A percentile compares a stretch with the other conserved stretches of the same genome.
phyloP scores from a whole-genome alignment of 352 stramenopile species.

The Pythium rhizo-oryzae region DNA sequence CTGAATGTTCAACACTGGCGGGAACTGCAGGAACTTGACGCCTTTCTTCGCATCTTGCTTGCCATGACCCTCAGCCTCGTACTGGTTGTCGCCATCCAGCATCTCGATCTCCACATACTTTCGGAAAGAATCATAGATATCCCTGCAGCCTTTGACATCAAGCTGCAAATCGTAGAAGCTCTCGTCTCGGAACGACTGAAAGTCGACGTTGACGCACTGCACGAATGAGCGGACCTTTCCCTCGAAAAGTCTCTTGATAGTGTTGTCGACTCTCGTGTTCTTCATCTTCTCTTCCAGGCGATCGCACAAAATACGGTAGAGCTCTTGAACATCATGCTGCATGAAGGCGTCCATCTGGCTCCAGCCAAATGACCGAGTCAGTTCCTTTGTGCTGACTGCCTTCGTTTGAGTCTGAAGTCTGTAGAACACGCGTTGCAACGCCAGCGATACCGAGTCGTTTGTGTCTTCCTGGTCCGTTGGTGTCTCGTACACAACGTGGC shows the following conservation, averaged over 20 bases:
- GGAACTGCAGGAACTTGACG: slow-evolving; percentile 82
- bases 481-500: slow-evolving; percentile 86
- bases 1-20: slow-evolving; percentile 92
- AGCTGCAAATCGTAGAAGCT: slow-evolving; percentile 94
- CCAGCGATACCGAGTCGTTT: slow-evolving; percentile 82
- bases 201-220: slow-evolving; percentile 91
- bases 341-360: slow-evolving; percentile 91
- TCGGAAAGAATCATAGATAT: slow-evolving; percentile 89
- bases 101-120: slow-evolving; percentile 94
- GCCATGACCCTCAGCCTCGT: slow-evolving; percentile 86
- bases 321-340: slow-evolving; percentile 93
- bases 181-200: slow-evolving; percentile 87
- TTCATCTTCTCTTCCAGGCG: slow-evolving; percentile 95
- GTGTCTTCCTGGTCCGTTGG: slow-evolving; percentile 80
- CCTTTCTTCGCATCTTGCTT: slow-evolving; percentile 93
- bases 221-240: slow-evolving; percentile 90
- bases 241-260: slow-evolving; percentile 89
- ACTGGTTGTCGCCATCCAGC: slow-evolving; percentile 94
- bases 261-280: slow-evolving; percentile 72
- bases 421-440: slow-evolving; percentile 87
- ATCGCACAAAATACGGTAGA: slow-evolving; percentile 92
- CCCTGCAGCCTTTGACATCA: slow-evolving; percentile 91
- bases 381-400: slow-evolving; percentile 90
- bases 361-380: slow-evolving; percentile 94
- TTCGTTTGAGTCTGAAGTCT: slow-evolving; percentile 69